Evolutionary conservation across 176 grass and related monocot species (phyloP).

Genomic region (Aegilops longissima): DNA sequence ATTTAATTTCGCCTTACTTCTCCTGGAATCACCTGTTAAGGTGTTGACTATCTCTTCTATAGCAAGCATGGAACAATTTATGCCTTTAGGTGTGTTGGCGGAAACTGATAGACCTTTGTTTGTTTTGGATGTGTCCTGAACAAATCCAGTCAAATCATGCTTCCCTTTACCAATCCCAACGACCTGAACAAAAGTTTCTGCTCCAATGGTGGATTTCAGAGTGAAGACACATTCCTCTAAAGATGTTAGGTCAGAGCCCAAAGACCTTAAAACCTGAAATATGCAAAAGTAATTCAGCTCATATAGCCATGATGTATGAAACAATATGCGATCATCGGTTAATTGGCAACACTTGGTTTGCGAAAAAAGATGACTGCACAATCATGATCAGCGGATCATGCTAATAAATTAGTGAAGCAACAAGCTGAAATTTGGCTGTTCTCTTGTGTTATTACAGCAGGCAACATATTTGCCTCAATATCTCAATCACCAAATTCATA

Average conservation of each 20-base stretch:
- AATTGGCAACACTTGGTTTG: background rate
- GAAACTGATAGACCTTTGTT: constrained; percentile 21
- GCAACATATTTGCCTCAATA: background rate
- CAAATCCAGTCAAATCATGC: constrained; percentile 54
- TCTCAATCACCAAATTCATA: constrained; percentile 3
- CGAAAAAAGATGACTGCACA: background rate
- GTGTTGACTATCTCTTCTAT: constrained; percentile 51
- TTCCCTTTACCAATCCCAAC: constrained; percentile 66
- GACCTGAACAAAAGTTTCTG: constrained; percentile 45
- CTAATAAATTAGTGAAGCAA: background rate
- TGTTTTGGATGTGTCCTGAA: constrained; percentile 45
- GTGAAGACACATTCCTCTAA: constrained; percentile 56
- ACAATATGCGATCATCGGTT: constrained; percentile 2
- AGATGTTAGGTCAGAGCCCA: constrained; percentile 37
- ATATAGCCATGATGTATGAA: constrained; percentile 18
- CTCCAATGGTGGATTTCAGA: constrained; percentile 54
- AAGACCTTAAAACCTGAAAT: constrained; percentile 53
- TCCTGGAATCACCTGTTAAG: constrained; percentile 63
- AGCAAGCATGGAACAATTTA: constrained; percentile 53
- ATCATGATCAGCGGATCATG: background rate
- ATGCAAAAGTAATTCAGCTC: background rate
- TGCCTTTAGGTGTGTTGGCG: constrained; percentile 41
- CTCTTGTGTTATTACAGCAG: constrained; percentile 14
- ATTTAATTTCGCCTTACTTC: constrained; percentile 61
- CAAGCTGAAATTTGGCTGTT: background rate